A percentile compares a stretch with the other conserved stretches of the same genome.
Evolutionary conservation across 2,329 filamentous ascomycete species (phyloP).

Genomic region (Cladosporium sp.): DNA sequence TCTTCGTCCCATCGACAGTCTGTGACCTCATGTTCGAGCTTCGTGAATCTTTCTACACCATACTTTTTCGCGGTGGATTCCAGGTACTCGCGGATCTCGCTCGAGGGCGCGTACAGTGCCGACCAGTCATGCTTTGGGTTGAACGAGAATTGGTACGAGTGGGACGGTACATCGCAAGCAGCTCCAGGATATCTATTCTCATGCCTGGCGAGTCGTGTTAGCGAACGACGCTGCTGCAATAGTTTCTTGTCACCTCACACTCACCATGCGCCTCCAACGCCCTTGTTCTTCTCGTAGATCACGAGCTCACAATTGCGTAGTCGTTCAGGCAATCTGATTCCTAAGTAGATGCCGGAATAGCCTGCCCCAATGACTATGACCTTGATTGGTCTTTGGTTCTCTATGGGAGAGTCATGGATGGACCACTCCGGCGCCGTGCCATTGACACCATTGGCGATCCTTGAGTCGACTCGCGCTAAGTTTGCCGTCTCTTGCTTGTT

Average conservation of each 20-base stretch:
- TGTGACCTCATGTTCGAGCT: constrained; percentile 33
- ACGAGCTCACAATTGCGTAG: constrained; percentile 36
- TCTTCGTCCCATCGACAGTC: constrained; percentile 32
- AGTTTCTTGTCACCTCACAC: not conserved
- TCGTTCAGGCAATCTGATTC: constrained; percentile 33
- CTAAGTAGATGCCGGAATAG: constrained; percentile 42
- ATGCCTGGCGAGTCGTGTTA: constrained; percentile 29
- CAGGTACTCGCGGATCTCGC: constrained; percentile 95
- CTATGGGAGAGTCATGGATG: constrained; percentile 37
- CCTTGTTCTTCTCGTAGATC: constrained; percentile 43
- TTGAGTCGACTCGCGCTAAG: constrained; percentile 5
- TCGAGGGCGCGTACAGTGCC: constrained; percentile 44
- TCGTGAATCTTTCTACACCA: constrained; percentile 62
- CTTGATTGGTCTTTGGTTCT: constrained; percentile 39
- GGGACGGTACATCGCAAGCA: constrained; percentile 40
- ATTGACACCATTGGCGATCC: constrained; percentile 15
- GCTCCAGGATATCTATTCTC: constrained; percentile 42
- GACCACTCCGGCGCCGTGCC: constrained; percentile 20
- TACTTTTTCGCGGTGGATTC: constrained; percentile 89
- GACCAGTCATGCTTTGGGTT: constrained; percentile 41
- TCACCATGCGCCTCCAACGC: constrained; percentile 28
- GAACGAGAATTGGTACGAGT: constrained; percentile 43
- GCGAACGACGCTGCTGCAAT: constrained; percentile 13
- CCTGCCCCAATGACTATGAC: constrained; percentile 44
- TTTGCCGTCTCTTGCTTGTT: constrained; percentile 12